phyloP scores from a whole-genome alignment of 768 basidiomycete genomes.

The Daedaleopsis nitida region DNA sequence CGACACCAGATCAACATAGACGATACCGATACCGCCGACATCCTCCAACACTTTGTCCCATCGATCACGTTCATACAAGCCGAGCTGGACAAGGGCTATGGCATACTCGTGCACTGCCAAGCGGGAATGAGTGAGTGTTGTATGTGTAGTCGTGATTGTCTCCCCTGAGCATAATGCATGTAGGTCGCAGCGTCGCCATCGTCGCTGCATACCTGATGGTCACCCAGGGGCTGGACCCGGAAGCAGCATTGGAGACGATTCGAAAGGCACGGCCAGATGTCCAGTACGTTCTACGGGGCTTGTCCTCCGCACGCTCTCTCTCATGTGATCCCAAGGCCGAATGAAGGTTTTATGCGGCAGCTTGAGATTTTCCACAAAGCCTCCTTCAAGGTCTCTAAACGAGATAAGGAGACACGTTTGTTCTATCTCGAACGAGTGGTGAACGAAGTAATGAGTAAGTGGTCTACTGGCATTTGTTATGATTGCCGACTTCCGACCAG shows the following conservation, averaged over 20 bases:
- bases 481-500: too few species aligned
- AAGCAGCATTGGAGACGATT: conserved; percentile 70
- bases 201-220: conserved; percentile 91
- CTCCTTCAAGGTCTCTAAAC: conserved; percentile 63
- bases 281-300: conserved; percentile 51
- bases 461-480: background rate
- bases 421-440: conserved; percentile 82
- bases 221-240: conserved; percentile 54
- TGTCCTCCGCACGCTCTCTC: too few species aligned
- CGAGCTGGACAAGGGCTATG: conserved; percentile 72
- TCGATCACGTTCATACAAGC: conserved; percentile 83
- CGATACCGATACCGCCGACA: conserved; percentile 74
- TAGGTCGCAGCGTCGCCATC: conserved; percentile 83
- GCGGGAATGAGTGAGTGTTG: conserved; percentile 80
- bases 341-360: conserved; percentile 78
- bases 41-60: conserved; percentile 75
- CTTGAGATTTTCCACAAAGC: conserved; percentile 79
- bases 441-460: conserved; percentile 78
- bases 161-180: background rate
- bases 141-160: background rate
- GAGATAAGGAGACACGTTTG: conserved; percentile 72
- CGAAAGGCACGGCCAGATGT: conserved; percentile 63
- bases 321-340: conserved; percentile 59
- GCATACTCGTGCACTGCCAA: conserved; percentile 88
- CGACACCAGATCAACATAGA: conserved; percentile 79